Base-by-base conservation (phyloP, 192 early-diverging fungal genomes). In the Fimicolochytrium jonesii region DNA sequence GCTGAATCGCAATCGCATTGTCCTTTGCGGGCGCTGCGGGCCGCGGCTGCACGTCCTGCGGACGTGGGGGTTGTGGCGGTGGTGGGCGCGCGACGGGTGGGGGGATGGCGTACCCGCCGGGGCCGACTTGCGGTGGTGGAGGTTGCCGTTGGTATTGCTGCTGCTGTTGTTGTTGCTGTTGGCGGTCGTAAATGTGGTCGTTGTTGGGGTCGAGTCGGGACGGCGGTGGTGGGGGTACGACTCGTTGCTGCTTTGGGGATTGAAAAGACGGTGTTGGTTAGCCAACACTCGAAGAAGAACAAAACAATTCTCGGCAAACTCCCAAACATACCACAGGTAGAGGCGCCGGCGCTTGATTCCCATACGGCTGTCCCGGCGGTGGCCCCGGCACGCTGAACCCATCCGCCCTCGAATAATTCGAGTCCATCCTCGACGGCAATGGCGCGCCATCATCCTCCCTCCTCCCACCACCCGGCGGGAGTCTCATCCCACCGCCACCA, bases 101-200 rank as follows among this genome's bases (percentile, higher is more conserved):
- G 34, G n/a, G n/a, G n/a, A n/a, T n/a, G n/a, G 33, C 37, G 26
- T 50, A 33, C 18, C 31, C 47, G 23, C 41, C 43, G 13, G 50
- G 48, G 18, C 46, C 31, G 6, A 22, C 31, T n/a, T 31, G 54
- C 23, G 31, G 52, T 17, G 68, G 23, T 22, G 68, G 58, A 18
- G 15, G 26, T 50, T 56, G 33, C 56, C 22, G 43, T 44, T 3
- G 43, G 18, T 44, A 23, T 44, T 44, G 43, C 48, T 50, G 48
- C 26, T 50, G 82, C 84, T 13, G 80, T 84, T 43, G 86, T 76
- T 31, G 77, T 74, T 35, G 78, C 70, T 48, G 81, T 76, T 46
- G 70, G 71, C 66, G 7, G 20, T 54, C 26, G 48, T 15, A 29
- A 15, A 23, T 29, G 48, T 22, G n/a, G 20, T n/a, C 35, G 47